phyloP scores from a whole-genome alignment of 768 basidiomycete genomes.

The Gelatoporia subvermispora region DNA sequence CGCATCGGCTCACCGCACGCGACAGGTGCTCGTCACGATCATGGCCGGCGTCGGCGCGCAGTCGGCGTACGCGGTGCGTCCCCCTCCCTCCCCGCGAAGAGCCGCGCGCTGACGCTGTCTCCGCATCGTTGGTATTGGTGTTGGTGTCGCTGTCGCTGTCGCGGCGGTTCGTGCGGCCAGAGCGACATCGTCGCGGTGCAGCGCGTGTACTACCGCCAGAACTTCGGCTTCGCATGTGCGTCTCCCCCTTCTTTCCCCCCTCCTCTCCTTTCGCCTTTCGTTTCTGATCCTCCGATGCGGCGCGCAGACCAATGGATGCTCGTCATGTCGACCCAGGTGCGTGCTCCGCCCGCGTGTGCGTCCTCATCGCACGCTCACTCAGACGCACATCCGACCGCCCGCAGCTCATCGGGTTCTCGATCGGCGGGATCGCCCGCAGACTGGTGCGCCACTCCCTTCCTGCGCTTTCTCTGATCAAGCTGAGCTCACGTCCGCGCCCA shows the following conservation, averaged over 20 bases:
- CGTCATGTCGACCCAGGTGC: slow-evolving; percentile 24
- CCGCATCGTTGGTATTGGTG: too few relatives aligned
- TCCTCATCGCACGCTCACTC: neutral
- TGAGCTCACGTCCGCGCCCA: too few relatives aligned
- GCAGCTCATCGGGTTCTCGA: slow-evolving; percentile 25
- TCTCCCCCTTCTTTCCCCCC: slow-evolving; percentile 2
- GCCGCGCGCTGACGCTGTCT: neutral
- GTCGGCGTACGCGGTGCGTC: slow-evolving; percentile 53
- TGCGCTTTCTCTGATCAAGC: neutral
- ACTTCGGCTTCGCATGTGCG: slow-evolving; percentile 56
- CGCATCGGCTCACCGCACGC: too few relatives aligned
- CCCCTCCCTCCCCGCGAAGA: neutral
- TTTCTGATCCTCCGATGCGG: too few relatives aligned
- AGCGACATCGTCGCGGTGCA: slow-evolving; percentile 78
- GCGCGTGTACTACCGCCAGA: slow-evolving; percentile 64
- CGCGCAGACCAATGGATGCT: slow-evolving; percentile 24
- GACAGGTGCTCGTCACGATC: slow-evolving; percentile 55
- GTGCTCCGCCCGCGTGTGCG: neutral
- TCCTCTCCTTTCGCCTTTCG: neutral
- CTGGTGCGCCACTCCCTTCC: neutral
- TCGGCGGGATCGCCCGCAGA: slow-evolving; percentile 23
- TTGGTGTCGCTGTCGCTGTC: too few relatives aligned
- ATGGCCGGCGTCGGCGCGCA: slow-evolving; percentile 61
- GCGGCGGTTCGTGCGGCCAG: too few relatives aligned
- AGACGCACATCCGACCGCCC: neutral